Evolutionary conservation across 768 basidiomycete genomes (phyloP), one percentile per base, ranked within the genome.

Genomic region (Suillus plorans): DNA sequence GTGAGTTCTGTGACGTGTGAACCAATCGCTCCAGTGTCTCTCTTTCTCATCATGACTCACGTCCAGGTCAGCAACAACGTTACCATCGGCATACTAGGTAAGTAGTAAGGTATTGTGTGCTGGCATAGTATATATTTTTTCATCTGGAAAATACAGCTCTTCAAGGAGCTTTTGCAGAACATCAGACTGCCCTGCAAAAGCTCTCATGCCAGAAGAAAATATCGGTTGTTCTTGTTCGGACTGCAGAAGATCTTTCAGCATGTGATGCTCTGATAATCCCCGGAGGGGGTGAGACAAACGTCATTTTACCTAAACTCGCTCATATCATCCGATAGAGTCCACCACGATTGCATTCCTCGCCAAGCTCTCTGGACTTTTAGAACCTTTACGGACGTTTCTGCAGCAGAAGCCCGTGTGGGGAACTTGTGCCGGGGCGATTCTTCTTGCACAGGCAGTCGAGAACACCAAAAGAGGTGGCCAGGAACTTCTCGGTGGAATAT

Each of bases 391-490:
- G 44, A 82, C 85, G 44, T 96, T 95, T 68, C 80, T 89, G n/a
- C 80, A 80, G 68, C 74, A 71, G 1, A 94, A 90, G 72, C 88
- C 94, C 0, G 86, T 95, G 3, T 99, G 95, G 95, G 96, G 96
- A 3, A 97, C 95, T 0, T 99, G 96, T 76, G 96, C 96, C 0
- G 96, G 97, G 13, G 95, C 95, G 47, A 97, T 98, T 61, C 80
- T 98, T 22, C 85, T 98, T 55, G 85, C 95, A 2, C 82, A 89
- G 67, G 78, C 82, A 14, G 85, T 94, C 3, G 86, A 89, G 52
- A 89, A 90, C 52, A 85, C 88, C 4, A 95, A 94, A 80, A 89
- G 88, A 70, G 92, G 91, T 37, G 94, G 94, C 1, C 95, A 97
- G 74, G 92, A 95, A 69, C 82, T 95, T 16, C 78, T 97, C 13